These are phyloP conservation scores for Podaxis sp. DNA, from an alignment of 768 basidiomycete genomes.

Conservation along the genomic window DNA sequence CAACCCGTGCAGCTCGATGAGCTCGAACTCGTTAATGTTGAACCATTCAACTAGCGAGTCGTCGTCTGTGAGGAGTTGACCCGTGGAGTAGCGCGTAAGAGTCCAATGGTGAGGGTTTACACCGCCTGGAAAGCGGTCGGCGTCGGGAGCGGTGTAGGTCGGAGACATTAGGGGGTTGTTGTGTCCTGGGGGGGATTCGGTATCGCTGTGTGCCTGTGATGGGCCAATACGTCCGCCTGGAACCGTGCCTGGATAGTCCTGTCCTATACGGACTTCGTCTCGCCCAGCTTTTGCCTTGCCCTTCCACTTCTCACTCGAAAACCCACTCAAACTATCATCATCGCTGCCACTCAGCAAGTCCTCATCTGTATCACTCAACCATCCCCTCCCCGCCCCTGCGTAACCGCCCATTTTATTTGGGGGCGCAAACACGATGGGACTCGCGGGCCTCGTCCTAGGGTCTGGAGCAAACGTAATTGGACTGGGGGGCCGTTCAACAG, in stretches of 20 bases:
- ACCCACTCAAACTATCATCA: background rate
- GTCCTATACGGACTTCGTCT: background rate
- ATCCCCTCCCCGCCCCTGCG: slow-evolving; percentile 12
- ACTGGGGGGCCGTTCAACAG: slow-evolving; percentile 43
- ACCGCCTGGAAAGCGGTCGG: slow-evolving; percentile 11
- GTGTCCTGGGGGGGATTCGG: background rate
- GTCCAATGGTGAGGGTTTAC: slow-evolving; percentile 28
- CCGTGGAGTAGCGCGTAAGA: slow-evolving; percentile 63
- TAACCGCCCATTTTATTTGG: slow-evolving; percentile 2
- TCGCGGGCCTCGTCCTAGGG: slow-evolving; percentile 33
- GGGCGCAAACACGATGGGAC: slow-evolving; percentile 40
- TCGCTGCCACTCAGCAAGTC: slow-evolving; percentile 1
- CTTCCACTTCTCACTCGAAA: background rate
- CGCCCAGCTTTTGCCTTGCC: background rate
- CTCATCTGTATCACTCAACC: slow-evolving; percentile 13
- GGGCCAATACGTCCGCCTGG: slow-evolving; percentile 6
- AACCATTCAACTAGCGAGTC: slow-evolving; percentile 56
- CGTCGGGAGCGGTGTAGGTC: background rate
- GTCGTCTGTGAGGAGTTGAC: slow-evolving; percentile 61
- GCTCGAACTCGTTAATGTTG: slow-evolving; percentile 53
- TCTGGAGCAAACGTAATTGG: slow-evolving; percentile 68
- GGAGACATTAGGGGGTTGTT: background rate
- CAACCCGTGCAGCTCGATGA: slow-evolving; percentile 62
- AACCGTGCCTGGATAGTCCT: background rate
- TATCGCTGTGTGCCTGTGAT: background rate